phyloP scores from a whole-genome alignment of 2,329 filamentous ascomycete genomes.

The Pseudocercospora vitis region DNA sequence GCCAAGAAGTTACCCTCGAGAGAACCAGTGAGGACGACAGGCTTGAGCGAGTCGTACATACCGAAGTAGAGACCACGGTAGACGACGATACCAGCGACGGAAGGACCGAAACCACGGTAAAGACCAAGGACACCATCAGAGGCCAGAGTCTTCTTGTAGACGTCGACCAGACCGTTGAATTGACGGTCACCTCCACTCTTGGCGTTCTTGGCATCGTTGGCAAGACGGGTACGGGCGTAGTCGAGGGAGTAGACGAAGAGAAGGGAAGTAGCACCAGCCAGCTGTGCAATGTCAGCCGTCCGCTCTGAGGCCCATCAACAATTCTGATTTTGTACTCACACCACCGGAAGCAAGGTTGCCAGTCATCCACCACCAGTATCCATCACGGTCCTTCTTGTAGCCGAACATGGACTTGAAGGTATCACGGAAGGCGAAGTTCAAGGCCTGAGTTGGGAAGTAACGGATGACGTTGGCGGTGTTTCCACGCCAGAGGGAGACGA shows the following conservation, averaged over 20 bases:
- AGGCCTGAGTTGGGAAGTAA: constrained; percentile 99
- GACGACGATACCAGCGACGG: constrained; percentile 97
- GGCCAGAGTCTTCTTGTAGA: constrained; percentile 99
- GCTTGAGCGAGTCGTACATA: constrained; percentile 99
- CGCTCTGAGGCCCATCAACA: neutral
- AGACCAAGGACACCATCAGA: constrained; percentile 99
- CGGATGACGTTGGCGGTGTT: constrained; percentile 99
- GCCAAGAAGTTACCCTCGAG: constrained; percentile 99
- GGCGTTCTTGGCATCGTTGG: constrained; percentile 99
- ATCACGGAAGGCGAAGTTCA: constrained; percentile 99
- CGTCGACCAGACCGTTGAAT: constrained; percentile 99
- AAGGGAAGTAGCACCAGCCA: constrained; percentile 98
- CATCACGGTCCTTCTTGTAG: constrained; percentile 99
- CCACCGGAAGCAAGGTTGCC: constrained; percentile 99
- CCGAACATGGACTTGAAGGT: constrained; percentile 99
- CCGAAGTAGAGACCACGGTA: constrained; percentile 99
- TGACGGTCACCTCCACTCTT: constrained; percentile 96
- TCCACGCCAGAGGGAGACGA: constrained; percentile 95
- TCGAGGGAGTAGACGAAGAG: constrained; percentile 99
- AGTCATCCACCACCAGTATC: constrained; percentile 97
- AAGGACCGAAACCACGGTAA: constrained; percentile 99
- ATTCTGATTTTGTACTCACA: constrained; percentile 67
- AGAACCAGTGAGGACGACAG: constrained; percentile 84
- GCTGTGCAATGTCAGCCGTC: constrained; percentile 48
- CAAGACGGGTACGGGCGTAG: constrained; percentile 99